These are phyloP conservation scores for Botrytis porri DNA, from an alignment of 2,329 filamentous ascomycete species.

Conservation along the genomic window DNA sequence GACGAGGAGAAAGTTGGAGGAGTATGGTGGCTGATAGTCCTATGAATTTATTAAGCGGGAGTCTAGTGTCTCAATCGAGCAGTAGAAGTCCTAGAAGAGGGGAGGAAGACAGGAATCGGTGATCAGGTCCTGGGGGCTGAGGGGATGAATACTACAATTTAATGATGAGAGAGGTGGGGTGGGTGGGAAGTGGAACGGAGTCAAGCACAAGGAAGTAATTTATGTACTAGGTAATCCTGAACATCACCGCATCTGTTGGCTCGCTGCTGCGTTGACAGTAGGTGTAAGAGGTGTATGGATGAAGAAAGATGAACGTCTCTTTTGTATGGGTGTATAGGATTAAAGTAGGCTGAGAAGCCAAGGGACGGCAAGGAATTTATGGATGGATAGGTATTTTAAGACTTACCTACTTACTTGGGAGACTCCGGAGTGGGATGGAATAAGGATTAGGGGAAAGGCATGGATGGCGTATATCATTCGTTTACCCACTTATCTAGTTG, in stretches of 20 bases:
- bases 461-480: conserved; percentile 34
- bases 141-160: background rate
- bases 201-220: background rate
- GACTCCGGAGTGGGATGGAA: background rate
- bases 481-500: conserved; percentile 20
- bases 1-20: conserved; percentile 8
- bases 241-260: background rate
- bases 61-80: conserved; percentile 30
- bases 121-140: conserved; percentile 10
- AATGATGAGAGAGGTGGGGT: background rate
- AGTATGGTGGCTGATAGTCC: conserved; percentile 23
- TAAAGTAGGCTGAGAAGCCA: conserved; percentile 8
- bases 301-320: conserved; percentile 9
- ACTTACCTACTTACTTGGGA: background rate
- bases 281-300: conserved; percentile 1
- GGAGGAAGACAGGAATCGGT: conserved; percentile 32
- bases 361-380: conserved; percentile 2
- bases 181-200: background rate
- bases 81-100: conserved; percentile 27
- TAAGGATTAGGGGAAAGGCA: conserved; percentile 27
- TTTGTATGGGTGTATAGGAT: conserved; percentile 28
- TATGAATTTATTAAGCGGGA: conserved; percentile 30
- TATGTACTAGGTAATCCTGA: conserved; percentile 21
- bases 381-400: background rate
- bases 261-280: background rate